phyloP scores from a whole-genome alignment of 2,329 filamentous ascomycete species.

The Tolypocladium pustulatum region DNA sequence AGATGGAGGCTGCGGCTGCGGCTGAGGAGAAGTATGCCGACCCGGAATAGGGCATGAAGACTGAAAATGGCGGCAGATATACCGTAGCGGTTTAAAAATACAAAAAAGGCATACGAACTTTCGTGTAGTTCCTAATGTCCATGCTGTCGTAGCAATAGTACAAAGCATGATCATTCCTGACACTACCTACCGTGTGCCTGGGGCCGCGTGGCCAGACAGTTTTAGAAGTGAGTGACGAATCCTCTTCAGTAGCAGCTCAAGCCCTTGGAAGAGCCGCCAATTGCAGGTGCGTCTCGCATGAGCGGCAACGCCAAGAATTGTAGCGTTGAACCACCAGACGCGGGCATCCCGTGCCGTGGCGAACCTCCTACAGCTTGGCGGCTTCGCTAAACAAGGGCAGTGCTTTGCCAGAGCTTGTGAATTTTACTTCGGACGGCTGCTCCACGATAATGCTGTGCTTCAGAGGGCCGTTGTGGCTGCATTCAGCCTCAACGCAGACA shows the following conservation, averaged over 20 bases:
- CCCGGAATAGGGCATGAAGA: constrained; percentile 24
- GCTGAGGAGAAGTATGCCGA: constrained; percentile 17
- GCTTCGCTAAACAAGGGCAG: too few species aligned
- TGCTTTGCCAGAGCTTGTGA: neutral
- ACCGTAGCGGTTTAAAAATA: neutral
- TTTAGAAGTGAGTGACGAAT: neutral
- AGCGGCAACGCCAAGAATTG: neutral
- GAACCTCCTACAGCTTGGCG: neutral
- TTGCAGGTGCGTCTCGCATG: neutral
- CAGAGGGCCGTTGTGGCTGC: neutral
- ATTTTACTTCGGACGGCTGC: neutral
- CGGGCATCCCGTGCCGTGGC: neutral
- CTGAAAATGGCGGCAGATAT: neutral
- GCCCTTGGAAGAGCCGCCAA: neutral
- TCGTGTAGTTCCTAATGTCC: too few species aligned
- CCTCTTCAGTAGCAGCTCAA: too few species aligned
- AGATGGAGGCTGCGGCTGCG: constrained; percentile 49
- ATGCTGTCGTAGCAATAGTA: neutral
- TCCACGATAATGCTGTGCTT: neutral
- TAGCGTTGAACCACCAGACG: neutral
- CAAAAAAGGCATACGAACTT: too few species aligned
- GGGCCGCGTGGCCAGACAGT: neutral
- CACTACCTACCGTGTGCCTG: neutral
- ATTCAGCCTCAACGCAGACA: neutral
- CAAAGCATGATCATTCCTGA: neutral